Conservation (phyloP, 2,329 filamentous ascomycete species). For the Botrytis deweyae region DNA sequence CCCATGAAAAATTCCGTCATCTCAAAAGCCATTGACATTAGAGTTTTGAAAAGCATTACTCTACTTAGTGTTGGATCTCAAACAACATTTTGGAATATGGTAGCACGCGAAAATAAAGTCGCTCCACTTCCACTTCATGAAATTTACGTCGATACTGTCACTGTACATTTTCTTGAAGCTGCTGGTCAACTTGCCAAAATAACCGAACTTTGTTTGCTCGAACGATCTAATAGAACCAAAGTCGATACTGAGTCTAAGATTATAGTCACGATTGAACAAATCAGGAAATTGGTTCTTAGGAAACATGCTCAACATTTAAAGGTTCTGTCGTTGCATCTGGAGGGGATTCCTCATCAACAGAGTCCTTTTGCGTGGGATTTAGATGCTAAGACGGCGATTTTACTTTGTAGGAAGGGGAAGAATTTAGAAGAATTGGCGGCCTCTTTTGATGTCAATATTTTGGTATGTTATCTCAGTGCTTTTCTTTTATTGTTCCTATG, state of each 20-base stretch:
- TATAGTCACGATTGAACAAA: constrained; percentile 54
- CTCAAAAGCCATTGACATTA: constrained; percentile 55
- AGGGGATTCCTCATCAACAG: constrained; percentile 53
- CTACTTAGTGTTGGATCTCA: constrained; percentile 65
- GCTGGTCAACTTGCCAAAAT: constrained; percentile 53
- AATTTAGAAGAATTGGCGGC: constrained; percentile 56
- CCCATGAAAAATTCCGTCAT: constrained; percentile 60
- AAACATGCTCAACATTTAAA: constrained; percentile 56
- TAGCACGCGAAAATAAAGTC: constrained; percentile 54
- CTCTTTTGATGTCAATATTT: constrained; percentile 52
- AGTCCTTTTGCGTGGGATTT: constrained; percentile 55
- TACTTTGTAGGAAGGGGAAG: constrained; percentile 53
- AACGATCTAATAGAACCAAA: constrained; percentile 51
- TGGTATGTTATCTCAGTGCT: constrained; percentile 46
- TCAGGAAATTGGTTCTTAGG: constrained; percentile 55
- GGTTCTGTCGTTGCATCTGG: constrained; percentile 61
- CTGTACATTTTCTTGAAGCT: constrained; percentile 52
- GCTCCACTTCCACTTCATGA: constrained; percentile 53
- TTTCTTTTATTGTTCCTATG: not conserved
- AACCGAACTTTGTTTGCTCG: constrained; percentile 59
- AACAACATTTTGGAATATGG: constrained; percentile 56
- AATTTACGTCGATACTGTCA: constrained; percentile 64
- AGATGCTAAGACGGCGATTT: constrained; percentile 52
- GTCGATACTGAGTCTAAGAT: constrained; percentile 53
- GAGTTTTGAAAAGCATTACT: constrained; percentile 55